Evolutionary conservation across 306 rosid species (phyloP), one percentile per base, ranked within the genome.

Genomic region (Vigna trinervia): DNA sequence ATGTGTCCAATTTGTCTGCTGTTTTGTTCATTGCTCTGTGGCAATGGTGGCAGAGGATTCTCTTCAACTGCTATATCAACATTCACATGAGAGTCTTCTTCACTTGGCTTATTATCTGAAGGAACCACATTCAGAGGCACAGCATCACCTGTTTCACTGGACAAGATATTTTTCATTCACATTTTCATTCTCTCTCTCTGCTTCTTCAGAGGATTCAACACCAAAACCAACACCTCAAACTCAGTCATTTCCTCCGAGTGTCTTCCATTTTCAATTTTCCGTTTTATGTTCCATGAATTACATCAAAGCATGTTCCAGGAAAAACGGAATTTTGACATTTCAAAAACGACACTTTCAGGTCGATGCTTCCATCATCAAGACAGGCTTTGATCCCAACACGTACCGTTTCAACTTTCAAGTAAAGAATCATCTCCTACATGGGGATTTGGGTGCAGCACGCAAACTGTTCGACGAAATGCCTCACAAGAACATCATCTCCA

Each of bases 381-480:
- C 96, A 3, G 97, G 96, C 30, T 92, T 95, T 74, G 64, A 89
- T 74, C 88, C 91, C 53, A 65, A 69, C 64, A 95, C 86, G 0
- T 88, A 60, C 83, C 93, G 91, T 77, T 82, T 83, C 69, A 95
- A 92, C 81, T 92, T 88, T 84, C 89, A 69, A 63, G 77, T 92
- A 54, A 77, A 80, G n/a, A n/a, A 28, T 5, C 66, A 53, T 43
- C 61, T 90, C 1, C 70, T 76, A 60, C 80, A 80, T 6, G 97
- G 97, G 12, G 88, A 90, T 28, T 20, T 92, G 34, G 64, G 12
- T 4, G 76, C 62, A 0, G 98, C 97, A 28, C 92, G 75, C 54
- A 73, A 81, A 41, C 43, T 89, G 85, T 92, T 95, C 48, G 98
- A 95, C 63, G 82, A 88, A 84, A 95, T 95, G 91, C 86, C 91